Conservation (phyloP, 2,329 filamentous ascomycete genomes). For the Sordariomycetes sp. region DNA sequence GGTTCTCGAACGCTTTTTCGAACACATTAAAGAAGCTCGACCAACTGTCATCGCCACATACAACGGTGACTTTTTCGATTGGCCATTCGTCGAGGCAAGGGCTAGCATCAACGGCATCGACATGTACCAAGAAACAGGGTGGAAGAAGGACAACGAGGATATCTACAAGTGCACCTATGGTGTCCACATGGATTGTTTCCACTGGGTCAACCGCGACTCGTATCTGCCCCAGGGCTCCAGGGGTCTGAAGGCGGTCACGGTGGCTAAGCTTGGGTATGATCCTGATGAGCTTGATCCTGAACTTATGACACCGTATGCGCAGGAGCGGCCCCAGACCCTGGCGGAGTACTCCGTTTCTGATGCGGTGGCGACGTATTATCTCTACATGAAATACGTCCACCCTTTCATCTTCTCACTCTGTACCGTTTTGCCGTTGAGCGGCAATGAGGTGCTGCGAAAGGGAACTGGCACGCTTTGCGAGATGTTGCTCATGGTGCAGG, state of each 20-base stretch:
- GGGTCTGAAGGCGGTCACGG: constrained; percentile 94
- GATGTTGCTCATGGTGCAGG: constrained; percentile 98
- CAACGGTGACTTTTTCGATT: constrained; percentile 99
- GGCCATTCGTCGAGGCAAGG: constrained; percentile 93
- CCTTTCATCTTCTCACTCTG: constrained; percentile 98
- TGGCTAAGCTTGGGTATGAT: constrained; percentile 96
- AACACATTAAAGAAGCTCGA: constrained; percentile 87
- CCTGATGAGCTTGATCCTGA: constrained; percentile 96
- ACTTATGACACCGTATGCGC: constrained; percentile 88
- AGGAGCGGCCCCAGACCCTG: constrained; percentile 82
- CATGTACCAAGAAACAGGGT: constrained; percentile 98
- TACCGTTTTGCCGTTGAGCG: constrained; percentile 87
- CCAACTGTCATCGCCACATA: constrained; percentile 99
- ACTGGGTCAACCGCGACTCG: constrained; percentile 98
- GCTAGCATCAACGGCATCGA: constrained; percentile 93
- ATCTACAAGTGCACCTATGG: constrained; percentile 95
- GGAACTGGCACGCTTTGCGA: constrained; percentile 98
- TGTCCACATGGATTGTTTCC: constrained; percentile 97
- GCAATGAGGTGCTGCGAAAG: constrained; percentile 88
- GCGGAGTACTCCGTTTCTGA: constrained; percentile 98
- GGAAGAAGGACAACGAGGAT: constrained; percentile 89
- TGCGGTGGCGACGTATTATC: constrained; percentile 95
- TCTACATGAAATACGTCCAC: constrained; percentile 99
- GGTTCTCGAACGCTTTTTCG: constrained; percentile 83
- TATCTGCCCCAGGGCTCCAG: constrained; percentile 95